Evolutionary conservation across 805 yeast genomes (phyloP).

Genomic region (Saccharomycopsis lassenensis): DNA sequence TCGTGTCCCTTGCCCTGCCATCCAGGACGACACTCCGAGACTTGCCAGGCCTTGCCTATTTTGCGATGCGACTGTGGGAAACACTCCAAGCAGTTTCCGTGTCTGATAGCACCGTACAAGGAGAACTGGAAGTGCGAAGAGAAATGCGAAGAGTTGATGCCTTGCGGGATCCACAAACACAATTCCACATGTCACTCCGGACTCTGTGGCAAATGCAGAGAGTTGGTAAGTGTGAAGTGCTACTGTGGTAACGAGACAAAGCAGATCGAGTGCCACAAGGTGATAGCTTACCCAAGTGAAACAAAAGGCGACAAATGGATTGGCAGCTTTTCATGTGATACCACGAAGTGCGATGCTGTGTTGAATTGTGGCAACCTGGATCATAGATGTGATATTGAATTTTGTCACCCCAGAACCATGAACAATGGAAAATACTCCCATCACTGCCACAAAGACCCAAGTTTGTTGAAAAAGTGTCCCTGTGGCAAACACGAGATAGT

Average conservation of each 20-base stretch:
- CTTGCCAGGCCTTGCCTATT: conserved; percentile 65
- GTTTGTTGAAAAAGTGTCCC: conserved; percentile 50
- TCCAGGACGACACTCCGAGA: conserved; percentile 75
- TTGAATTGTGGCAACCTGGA: conserved; percentile 49
- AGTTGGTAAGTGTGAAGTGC: conserved; percentile 39
- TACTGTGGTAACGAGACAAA: conserved; percentile 60
- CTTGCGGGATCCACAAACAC: conserved; percentile 68
- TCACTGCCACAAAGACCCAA: conserved; percentile 57
- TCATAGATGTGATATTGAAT: conserved; percentile 35
- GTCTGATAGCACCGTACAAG: conserved; percentile 56
- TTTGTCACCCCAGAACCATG: conserved; percentile 44
- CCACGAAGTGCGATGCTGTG: conserved; percentile 29
- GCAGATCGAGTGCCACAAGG: conserved; percentile 34
- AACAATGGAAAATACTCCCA: conserved; percentile 24
- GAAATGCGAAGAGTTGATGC: conserved; percentile 48
- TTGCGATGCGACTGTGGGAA: conserved; percentile 69
- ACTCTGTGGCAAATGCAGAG: conserved; percentile 65
- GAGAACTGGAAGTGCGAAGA: conserved; percentile 60
- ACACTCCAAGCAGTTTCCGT: conserved; percentile 54
- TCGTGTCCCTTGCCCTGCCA: conserved; percentile 70
- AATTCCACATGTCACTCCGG: conserved; percentile 61
- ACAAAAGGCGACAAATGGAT: conserved; percentile 21
- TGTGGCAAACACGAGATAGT: conserved; percentile 59
- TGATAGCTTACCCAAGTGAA: too few species aligned
- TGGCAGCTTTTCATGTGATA: conserved; percentile 29